Conservation (phyloP, 371 early-diverging fungal species). For the Mitosporidium daphniae region DNA sequence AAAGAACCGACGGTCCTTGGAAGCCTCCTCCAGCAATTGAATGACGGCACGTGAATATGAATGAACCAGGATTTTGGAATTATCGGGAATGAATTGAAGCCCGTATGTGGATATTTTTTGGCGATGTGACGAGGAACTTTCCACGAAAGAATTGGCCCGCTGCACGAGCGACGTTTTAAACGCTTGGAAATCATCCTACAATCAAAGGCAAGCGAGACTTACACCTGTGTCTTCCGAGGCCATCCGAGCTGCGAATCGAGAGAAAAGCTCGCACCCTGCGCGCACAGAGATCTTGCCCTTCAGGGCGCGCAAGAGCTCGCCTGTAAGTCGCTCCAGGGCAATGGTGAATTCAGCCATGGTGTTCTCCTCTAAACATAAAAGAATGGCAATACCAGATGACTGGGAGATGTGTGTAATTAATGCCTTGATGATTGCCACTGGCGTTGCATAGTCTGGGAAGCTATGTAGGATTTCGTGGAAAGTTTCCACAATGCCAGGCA, state of each 20-base stretch:
- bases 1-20: constrained; percentile 33
- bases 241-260: constrained; percentile 27
- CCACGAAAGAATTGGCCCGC: constrained; percentile 24
- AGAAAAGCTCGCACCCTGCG: constrained; percentile 56
- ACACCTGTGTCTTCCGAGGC: constrained; percentile 16
- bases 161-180: constrained; percentile 29
- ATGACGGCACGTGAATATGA: constrained; percentile 72
- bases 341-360: too few species aligned
- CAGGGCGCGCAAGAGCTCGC: too few species aligned
- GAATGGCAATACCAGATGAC: too few species aligned
- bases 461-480: too few species aligned
- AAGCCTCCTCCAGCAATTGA: constrained; percentile 29
- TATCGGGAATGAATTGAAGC: constrained; percentile 48
- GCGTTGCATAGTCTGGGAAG: too few species aligned
- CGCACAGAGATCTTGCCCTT: constrained; percentile 20
- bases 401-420: too few species aligned
- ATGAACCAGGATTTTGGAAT: constrained; percentile 47
- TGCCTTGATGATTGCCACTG: too few species aligned
- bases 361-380: too few species aligned
- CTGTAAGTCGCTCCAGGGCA: too few species aligned
- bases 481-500: too few species aligned
- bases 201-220: background rate
- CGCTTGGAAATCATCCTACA: constrained; percentile 21
- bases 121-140: constrained; percentile 23
- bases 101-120: constrained; percentile 36